These are phyloP conservation scores for Cadophora malorum DNA, from an alignment of 2,329 filamentous ascomycete genomes.

Conservation along the genomic window DNA sequence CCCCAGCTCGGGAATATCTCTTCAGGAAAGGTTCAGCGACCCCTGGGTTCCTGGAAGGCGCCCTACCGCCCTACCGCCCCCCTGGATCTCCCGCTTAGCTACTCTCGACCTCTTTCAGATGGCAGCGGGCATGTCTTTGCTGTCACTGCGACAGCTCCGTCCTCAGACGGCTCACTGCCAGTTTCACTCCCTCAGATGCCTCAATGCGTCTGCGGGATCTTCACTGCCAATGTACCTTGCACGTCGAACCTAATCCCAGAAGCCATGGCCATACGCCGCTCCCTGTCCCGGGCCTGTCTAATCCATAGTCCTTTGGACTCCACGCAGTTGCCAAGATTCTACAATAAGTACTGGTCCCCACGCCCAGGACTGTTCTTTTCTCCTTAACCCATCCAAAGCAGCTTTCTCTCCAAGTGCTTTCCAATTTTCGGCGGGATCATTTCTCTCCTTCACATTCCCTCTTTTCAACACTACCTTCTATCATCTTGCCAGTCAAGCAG, in stretches of 20 bases:
- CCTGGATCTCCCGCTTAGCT: slow-evolving; percentile 34
- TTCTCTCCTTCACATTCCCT: slow-evolving; percentile 42
- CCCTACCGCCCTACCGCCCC: neutral
- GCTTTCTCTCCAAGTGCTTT: slow-evolving; percentile 32
- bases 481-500: slow-evolving; percentile 46
- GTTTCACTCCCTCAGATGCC: slow-evolving; percentile 41
- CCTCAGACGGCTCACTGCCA: slow-evolving; percentile 41
- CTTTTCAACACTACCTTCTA: slow-evolving; percentile 37
- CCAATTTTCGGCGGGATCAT: slow-evolving; percentile 35
- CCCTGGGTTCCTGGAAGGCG: neutral
- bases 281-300: slow-evolving; percentile 30
- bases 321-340: slow-evolving; percentile 41
- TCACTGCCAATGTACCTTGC: slow-evolving; percentile 33
- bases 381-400: slow-evolving; percentile 36
- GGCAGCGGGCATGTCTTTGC: slow-evolving; percentile 9
- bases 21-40: neutral
- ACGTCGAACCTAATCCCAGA: slow-evolving; percentile 1
- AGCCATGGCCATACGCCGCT: slow-evolving; percentile 12
- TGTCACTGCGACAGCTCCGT: slow-evolving; percentile 15
- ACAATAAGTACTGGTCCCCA: slow-evolving; percentile 42
- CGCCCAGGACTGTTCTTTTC: slow-evolving; percentile 30
- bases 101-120: slow-evolving; percentile 24
- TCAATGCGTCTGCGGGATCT: slow-evolving; percentile 43
- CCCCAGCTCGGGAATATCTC: slow-evolving; percentile 4
- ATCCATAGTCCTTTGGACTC: slow-evolving; percentile 23